Evolutionary conservation across 805 yeast species (phyloP).

Genomic region (Starmerella stellata): DNA sequence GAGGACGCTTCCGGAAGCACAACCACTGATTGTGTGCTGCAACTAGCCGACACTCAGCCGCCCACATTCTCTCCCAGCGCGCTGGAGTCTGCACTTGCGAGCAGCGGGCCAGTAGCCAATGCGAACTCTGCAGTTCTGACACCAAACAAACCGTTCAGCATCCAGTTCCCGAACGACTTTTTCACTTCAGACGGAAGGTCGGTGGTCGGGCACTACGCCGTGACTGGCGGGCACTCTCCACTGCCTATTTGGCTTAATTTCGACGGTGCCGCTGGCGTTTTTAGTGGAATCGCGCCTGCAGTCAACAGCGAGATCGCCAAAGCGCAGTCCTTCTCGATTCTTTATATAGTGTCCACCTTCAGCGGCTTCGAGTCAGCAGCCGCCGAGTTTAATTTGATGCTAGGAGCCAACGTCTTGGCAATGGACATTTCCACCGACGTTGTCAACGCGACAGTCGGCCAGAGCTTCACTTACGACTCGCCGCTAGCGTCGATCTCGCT

Average conservation of each 20-base stretch:
- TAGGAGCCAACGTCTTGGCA: slow-evolving; percentile 77
- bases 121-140: slow-evolving; percentile 49
- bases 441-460: slow-evolving; percentile 51
- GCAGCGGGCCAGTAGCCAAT: slow-evolving; percentile 63
- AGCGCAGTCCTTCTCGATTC: slow-evolving; percentile 48
- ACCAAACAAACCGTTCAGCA: slow-evolving; percentile 49
- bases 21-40: slow-evolving; percentile 36
- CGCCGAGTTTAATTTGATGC: slow-evolving; percentile 49
- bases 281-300: slow-evolving; percentile 75
- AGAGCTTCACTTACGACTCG: slow-evolving; percentile 34
- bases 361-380: slow-evolving; percentile 54
- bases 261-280: slow-evolving; percentile 41
- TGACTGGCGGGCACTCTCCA: slow-evolving; percentile 66
- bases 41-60: slow-evolving; percentile 41
- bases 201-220: slow-evolving; percentile 58
- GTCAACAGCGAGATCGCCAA: slow-evolving; percentile 82
- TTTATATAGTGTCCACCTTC: slow-evolving; percentile 64
- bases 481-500: slow-evolving; percentile 48
- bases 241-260: slow-evolving; percentile 80
- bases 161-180: slow-evolving; percentile 44
- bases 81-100: slow-evolving; percentile 37
- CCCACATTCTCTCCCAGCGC: slow-evolving; percentile 31
- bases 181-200: slow-evolving; percentile 36
- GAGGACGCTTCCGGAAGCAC: slow-evolving; percentile 37
- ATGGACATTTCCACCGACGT: slow-evolving; percentile 42